These are phyloP conservation scores for Lactifluus rugatus DNA, from an alignment of 768 basidiomycete species.

Conservation along the genomic window DNA sequence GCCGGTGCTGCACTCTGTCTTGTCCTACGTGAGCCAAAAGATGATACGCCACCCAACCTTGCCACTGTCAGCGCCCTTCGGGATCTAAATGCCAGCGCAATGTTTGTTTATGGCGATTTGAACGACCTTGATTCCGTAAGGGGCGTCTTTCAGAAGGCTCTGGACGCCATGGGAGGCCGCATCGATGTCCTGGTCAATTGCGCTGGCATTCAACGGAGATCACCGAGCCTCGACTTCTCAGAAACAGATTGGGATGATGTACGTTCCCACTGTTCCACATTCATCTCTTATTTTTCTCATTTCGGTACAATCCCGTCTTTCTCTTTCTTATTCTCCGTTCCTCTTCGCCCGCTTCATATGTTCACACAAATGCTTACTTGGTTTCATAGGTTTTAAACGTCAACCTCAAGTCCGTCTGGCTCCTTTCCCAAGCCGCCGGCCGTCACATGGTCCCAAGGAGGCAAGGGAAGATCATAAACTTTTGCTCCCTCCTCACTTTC, in stretches of 20 bases:
- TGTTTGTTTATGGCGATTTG: conserved; percentile 50
- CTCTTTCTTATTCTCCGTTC: conserved; percentile 7
- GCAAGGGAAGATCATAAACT: conserved; percentile 65
- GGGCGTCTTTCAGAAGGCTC: conserved; percentile 38
- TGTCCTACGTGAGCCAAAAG: conserved; percentile 36
- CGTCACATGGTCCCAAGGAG: conserved; percentile 74
- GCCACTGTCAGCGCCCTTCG: conserved; percentile 31
- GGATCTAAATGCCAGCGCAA: conserved; percentile 27
- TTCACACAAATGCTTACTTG: conserved; percentile 4
- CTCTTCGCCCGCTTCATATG: conserved; percentile 11
- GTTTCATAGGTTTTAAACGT: conserved; percentile 62
- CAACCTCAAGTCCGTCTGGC: conserved; percentile 82
- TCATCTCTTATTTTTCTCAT: conserved; percentile 3
- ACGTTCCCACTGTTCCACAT: conserved; percentile 22
- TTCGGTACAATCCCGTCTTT: neutral
- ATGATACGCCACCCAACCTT: conserved; percentile 27
- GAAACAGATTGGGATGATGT: conserved; percentile 69
- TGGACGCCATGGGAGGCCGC: conserved; percentile 39
- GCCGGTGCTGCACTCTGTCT: conserved; percentile 44
- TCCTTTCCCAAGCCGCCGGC: conserved; percentile 80
- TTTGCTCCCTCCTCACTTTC: conserved; percentile 30
- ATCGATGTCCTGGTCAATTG: conserved; percentile 65
- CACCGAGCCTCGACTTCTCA: conserved; percentile 53
- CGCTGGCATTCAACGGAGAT: conserved; percentile 50
- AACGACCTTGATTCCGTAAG: conserved; percentile 40